phyloP scores from a whole-genome alignment of 352 stramenopile species.

The Poterioochromonas sp. region DNA sequence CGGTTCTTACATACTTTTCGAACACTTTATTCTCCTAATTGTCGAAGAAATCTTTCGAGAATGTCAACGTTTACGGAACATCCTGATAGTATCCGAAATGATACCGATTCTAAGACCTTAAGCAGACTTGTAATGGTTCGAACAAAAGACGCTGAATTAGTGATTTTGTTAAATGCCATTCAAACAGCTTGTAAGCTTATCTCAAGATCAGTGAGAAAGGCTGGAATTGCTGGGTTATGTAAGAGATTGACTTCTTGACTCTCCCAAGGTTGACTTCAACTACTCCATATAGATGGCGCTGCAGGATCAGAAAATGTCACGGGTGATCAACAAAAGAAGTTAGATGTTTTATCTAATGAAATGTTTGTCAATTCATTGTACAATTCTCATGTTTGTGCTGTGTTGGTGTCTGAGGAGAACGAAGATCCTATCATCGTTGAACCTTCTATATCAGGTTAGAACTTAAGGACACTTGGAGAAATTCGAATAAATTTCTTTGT shows the following conservation, averaged over 20 bases:
- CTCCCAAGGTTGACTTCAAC: neutral
- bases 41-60: too few species aligned
- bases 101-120: slow-evolving; percentile 72
- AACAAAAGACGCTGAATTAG: slow-evolving; percentile 80
- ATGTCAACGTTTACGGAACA: too few species aligned
- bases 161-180: slow-evolving; percentile 89
- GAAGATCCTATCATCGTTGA: slow-evolving; percentile 91
- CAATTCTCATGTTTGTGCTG: slow-evolving; percentile 88
- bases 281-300: slow-evolving; percentile 69
- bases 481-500: slow-evolving; percentile 31
- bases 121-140: slow-evolving; percentile 87
- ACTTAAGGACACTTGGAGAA: neutral
- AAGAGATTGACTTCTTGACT: neutral
- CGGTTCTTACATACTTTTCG: too few species aligned
- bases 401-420: slow-evolving; percentile 96
- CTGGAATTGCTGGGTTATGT: slow-evolving; percentile 50
- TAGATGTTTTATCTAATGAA: slow-evolving; percentile 96
- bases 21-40: too few species aligned
- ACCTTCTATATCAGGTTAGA: slow-evolving; percentile 49
- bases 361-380: slow-evolving; percentile 86
- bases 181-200: slow-evolving; percentile 88
- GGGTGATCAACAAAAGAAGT: slow-evolving; percentile 96
- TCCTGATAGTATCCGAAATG: slow-evolving; percentile 32
- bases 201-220: slow-evolving; percentile 86
- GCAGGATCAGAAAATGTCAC: slow-evolving; percentile 93